These are phyloP conservation scores for Penicillium cinerascens DNA, from an alignment of 495 filamentous ascomycete genomes.

Conservation along the genomic window DNA sequence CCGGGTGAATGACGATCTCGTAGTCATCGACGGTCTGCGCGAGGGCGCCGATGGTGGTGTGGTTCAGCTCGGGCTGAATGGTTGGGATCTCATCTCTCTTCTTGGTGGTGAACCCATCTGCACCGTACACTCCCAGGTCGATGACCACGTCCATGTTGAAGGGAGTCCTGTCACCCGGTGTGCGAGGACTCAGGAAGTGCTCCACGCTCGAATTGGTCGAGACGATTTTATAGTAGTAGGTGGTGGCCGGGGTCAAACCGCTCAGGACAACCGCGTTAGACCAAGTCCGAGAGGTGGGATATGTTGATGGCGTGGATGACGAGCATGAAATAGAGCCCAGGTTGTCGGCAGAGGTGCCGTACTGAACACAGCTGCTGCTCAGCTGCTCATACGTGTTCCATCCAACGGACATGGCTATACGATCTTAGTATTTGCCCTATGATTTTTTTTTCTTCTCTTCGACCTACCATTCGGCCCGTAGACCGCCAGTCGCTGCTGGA, in stretches of 20 bases:
- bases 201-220: conserved; percentile 54
- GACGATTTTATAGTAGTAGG: conserved; percentile 55
- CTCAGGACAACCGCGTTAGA: conserved; percentile 46
- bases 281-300: conserved; percentile 48
- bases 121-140: conserved; percentile 56
- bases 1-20: conserved; percentile 58
- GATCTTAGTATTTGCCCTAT: neutral
- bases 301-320: conserved; percentile 38
- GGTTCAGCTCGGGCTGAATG: conserved; percentile 55
- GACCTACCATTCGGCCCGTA: conserved; percentile 52
- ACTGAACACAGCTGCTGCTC: conserved; percentile 40
- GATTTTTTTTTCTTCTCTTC: neutral
- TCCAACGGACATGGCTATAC: conserved; percentile 50
- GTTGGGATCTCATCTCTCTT: conserved; percentile 52
- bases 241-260: conserved; percentile 42
- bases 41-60: conserved; percentile 57
- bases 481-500: conserved; percentile 56
- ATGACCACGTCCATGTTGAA: conserved; percentile 49
- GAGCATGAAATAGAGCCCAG: conserved; percentile 33
- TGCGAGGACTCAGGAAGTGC: conserved; percentile 54
- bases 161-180: conserved; percentile 43
- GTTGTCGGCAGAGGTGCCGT: conserved; percentile 31
- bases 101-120: conserved; percentile 53
- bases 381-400: conserved; percentile 51
- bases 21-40: conserved; percentile 54